phyloP scores from a whole-genome alignment of 306 rosid genomes.

The Vigna trinervia region DNA sequence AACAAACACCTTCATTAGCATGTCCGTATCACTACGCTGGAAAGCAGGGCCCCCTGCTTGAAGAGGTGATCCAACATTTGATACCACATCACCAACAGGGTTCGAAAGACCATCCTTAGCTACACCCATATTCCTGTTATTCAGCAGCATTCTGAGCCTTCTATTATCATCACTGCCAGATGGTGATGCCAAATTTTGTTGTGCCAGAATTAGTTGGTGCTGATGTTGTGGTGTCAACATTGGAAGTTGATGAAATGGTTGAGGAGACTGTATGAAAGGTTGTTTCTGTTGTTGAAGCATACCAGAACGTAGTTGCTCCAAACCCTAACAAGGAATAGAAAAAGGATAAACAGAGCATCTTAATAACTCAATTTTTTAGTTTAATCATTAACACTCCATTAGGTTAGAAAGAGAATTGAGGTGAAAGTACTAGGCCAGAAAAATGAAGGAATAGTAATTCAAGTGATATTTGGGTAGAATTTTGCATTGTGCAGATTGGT shows the following conservation, averaged over 20 bases:
- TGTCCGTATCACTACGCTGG: conserved; percentile 78
- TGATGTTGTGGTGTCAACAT: conserved; percentile 93
- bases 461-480: no score
- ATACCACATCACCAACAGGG: conserved; percentile 79
- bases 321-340: conserved; percentile 59
- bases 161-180: conserved; percentile 79
- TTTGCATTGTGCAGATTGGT: no score
- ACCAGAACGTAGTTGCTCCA: conserved; percentile 94
- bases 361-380: background rate
- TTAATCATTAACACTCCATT: background rate
- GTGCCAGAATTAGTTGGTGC: conserved; percentile 93
- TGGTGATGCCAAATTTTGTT: conserved; percentile 87
- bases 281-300: conserved; percentile 89
- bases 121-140: conserved; percentile 61
- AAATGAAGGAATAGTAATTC: no score
- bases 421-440: no score
- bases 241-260: conserved; percentile 89
- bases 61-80: conserved; percentile 87
- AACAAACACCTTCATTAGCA: conserved; percentile 77
- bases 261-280: conserved; percentile 88
- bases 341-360: conserved; percentile 8
- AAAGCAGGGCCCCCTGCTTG: conserved; percentile 79
- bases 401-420: no score
- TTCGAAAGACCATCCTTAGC: conserved; percentile 82
- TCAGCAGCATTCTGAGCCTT: conserved; percentile 84